Percentiles rank a stretch among this genome's conserved stretches.
These are phyloP conservation scores for Phialocephala subalpina DNA, from an alignment of 2,329 filamentous ascomycete genomes.

Conservation along the genomic window DNA sequence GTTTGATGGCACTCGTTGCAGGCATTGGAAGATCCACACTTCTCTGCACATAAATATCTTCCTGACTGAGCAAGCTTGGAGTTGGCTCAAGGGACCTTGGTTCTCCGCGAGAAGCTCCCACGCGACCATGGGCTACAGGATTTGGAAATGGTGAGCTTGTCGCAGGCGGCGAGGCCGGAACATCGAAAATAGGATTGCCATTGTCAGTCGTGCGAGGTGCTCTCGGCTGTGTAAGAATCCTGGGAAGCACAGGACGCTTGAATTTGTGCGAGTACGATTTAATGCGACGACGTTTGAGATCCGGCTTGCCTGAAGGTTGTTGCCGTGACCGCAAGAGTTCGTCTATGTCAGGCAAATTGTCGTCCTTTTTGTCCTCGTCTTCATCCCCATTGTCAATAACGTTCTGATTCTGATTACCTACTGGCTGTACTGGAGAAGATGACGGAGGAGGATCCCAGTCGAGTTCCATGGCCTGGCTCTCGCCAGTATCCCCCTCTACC, in stretches of 20 bases:
- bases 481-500: conserved; percentile 25
- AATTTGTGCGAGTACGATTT: conserved; percentile 37
- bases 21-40: conserved; percentile 38
- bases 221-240: conserved; percentile 32
- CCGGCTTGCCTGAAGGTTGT: conserved; percentile 1
- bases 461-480: conserved; percentile 37
- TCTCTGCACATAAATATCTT: conserved; percentile 16
- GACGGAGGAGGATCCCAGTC: conserved; percentile 32
- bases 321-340: conserved; percentile 32
- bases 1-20: conserved; percentile 40
- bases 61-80: conserved; percentile 24
- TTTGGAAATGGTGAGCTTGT: conserved; percentile 45
- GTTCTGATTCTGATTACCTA: neutral
- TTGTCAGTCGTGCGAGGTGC: neutral
- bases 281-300: neutral
- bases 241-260: conserved; percentile 38
- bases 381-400: neutral
- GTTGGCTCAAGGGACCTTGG: conserved; percentile 33
- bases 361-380: conserved; percentile 33
- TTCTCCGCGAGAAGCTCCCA: conserved; percentile 26
- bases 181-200: conserved; percentile 44
- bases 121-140: conserved; percentile 7
- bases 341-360: conserved; percentile 43
- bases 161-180: conserved; percentile 50
- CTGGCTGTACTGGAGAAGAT: conserved; percentile 18